phyloP scores from a whole-genome alignment of 129 eudicot genomes.

The Gnaphalium uliginosum region DNA sequence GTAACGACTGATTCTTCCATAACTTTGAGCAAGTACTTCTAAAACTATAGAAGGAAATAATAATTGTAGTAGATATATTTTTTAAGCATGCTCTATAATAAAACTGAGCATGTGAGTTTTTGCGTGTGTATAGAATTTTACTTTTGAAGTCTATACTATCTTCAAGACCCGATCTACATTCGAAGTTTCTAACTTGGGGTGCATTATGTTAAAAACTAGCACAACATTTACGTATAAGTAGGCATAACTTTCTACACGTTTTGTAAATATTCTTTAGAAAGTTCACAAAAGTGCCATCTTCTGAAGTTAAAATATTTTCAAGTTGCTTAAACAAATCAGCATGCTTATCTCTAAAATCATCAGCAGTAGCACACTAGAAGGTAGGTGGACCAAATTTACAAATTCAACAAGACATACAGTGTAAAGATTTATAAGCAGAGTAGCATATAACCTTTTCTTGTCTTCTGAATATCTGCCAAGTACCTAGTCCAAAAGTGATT shows the following conservation, averaged over 20 bases:
- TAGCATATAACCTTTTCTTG: constrained; percentile 65
- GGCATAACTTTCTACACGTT: neutral
- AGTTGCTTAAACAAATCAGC: neutral
- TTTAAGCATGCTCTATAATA: neutral
- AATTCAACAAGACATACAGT: neutral
- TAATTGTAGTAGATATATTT: neutral
- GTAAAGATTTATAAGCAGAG: neutral
- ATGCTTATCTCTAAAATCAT: neutral
- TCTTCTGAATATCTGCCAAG: constrained; percentile 86
- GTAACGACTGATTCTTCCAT: neutral
- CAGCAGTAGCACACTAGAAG: neutral
- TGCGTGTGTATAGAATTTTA: neutral
- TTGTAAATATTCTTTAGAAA: too few species aligned
- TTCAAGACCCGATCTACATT: neutral
- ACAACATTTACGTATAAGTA: neutral
- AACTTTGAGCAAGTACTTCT: neutral
- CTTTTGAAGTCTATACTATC: neutral
- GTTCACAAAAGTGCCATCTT: neutral
- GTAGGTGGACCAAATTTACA: neutral
- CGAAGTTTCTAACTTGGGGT: neutral
- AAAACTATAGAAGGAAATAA: neutral
- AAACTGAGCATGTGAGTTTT: neutral
- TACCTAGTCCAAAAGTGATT: constrained; percentile 82
- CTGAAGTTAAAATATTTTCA: neutral
- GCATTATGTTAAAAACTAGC: neutral